phyloP scores from a whole-genome alignment of 1,284 basidiomycete genomes.

The Ganoderma multipileum region DNA sequence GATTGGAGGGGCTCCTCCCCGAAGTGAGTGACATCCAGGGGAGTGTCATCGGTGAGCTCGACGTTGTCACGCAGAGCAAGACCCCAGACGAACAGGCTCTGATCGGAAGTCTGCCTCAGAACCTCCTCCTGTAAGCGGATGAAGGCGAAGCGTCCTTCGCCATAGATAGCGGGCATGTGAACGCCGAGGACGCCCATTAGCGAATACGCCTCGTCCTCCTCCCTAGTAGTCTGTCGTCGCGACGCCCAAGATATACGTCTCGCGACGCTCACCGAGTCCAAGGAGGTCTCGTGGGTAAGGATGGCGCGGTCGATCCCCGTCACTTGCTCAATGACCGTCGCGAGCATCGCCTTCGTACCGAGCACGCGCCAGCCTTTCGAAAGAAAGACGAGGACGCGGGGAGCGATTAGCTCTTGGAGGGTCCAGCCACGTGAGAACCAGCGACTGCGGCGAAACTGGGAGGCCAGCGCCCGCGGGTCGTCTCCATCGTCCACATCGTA shows the following conservation, averaged over 20 bases:
- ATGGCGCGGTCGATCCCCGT: constrained; percentile 21
- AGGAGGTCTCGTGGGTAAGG: constrained; percentile 16
- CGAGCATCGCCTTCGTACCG: constrained; percentile 22
- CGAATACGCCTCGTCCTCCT: constrained; percentile 27
- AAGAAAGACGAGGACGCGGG: constrained; percentile 23
- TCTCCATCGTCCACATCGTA: constrained; percentile 19
- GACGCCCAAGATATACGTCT: constrained; percentile 27
- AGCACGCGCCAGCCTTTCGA: constrained; percentile 17
- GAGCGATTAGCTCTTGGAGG: constrained; percentile 28
- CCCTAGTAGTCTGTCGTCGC: constrained; percentile 11
- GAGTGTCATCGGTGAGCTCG: constrained; percentile 6
- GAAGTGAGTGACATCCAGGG: background rate
- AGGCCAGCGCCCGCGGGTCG: constrained; percentile 6
- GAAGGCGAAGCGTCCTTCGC: constrained; percentile 25
- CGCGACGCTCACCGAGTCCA: constrained; percentile 22
- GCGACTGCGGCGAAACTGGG: constrained; percentile 19
- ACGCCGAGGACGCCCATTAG: constrained; percentile 29
- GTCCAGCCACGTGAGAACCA: constrained; percentile 29
- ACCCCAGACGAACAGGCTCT: constrained; percentile 27
- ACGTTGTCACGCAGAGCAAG: constrained; percentile 5
- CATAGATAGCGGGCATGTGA: constrained; percentile 23
- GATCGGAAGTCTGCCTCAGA: constrained; percentile 22
- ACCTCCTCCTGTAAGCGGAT: constrained; percentile 27
- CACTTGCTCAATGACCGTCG: constrained; percentile 20
- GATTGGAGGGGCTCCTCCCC: constrained; percentile 1